A percentile compares a stretch with the other conserved stretches of the same genome.
Conservation (phyloP, 805 yeast genomes). For the Metschnikowia anglica region DNA sequence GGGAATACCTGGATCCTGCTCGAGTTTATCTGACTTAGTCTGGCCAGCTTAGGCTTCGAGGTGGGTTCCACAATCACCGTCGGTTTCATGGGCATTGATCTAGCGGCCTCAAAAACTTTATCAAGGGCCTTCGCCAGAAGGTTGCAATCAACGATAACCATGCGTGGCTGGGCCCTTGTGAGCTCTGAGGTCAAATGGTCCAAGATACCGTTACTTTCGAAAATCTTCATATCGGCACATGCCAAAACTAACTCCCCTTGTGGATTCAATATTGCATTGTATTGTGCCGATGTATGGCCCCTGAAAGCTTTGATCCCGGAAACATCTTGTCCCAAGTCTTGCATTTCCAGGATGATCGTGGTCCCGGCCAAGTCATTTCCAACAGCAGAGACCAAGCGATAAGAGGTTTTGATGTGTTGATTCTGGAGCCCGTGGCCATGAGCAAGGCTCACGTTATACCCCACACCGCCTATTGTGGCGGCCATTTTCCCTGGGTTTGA, state of each 20-base stretch:
- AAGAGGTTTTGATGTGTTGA: slow-evolving; percentile 10
- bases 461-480: slow-evolving; percentile 80
- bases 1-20: slow-evolving; percentile 46
- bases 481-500: slow-evolving; percentile 69
- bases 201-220: slow-evolving; percentile 47
- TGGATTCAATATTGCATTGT: slow-evolving; percentile 62
- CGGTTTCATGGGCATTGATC: slow-evolving; percentile 18
- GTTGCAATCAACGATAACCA: slow-evolving; percentile 68
- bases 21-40: slow-evolving; percentile 39
- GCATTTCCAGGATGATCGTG: slow-evolving; percentile 33
- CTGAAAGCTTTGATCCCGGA: slow-evolving; percentile 40
- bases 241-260: slow-evolving; percentile 70
- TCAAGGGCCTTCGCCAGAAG: slow-evolving; percentile 45
- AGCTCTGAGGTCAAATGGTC: slow-evolving; percentile 42
- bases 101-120: slow-evolving; percentile 12
- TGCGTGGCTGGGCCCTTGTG: slow-evolving; percentile 41
- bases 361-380: slow-evolving; percentile 60
- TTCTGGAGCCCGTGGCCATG: slow-evolving; percentile 33
- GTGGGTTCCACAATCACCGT: slow-evolving; percentile 73
- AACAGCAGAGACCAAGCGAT: slow-evolving; percentile 55
- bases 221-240: slow-evolving; percentile 79
- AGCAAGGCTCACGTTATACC: slow-evolving; percentile 73
- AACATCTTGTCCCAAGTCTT: slow-evolving; percentile 26
- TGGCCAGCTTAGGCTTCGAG: slow-evolving; percentile 58
- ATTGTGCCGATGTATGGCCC: slow-evolving; percentile 57